Evolutionary conservation across 305 asterid genomes (phyloP).

Genomic region (Striga hermonthica): DNA sequence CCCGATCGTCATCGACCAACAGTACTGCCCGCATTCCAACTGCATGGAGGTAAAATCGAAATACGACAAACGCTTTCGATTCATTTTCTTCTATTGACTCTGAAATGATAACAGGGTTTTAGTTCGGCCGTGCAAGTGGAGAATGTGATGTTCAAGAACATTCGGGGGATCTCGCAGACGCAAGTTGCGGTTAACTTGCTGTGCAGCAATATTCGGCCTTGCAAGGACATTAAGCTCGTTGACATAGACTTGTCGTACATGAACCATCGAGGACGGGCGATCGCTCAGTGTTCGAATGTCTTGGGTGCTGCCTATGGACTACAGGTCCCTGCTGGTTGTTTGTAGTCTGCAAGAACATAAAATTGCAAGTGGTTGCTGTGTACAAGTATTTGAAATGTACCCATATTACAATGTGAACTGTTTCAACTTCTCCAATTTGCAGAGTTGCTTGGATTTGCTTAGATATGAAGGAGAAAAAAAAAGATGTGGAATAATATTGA

Average conservation of each 20-base stretch:
- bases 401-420: not conserved
- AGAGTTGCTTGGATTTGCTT: not conserved
- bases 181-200: slow-evolving; percentile 43
- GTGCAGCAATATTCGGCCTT: slow-evolving; percentile 52
- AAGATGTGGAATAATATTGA: not conserved
- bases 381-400: not conserved
- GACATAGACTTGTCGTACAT: slow-evolving; percentile 45
- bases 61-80: too few species aligned
- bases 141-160: slow-evolving; percentile 50
- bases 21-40: slow-evolving; percentile 41
- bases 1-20: slow-evolving; percentile 53
- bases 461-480: not conserved
- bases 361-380: not conserved
- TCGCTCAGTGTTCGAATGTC: slow-evolving; percentile 45
- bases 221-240: slow-evolving; percentile 43
- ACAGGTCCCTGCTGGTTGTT: slow-evolving; percentile 38
- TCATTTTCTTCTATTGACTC: not conserved
- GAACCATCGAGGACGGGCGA: slow-evolving; percentile 37
- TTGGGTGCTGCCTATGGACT: slow-evolving; percentile 43
- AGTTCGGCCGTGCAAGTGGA: slow-evolving; percentile 46
- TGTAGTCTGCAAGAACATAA: not conserved
- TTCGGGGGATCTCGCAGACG: slow-evolving; percentile 51
- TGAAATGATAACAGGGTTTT: slow-evolving; percentile 30
- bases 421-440: not conserved
- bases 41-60: slow-evolving; percentile 42